Percentiles rank a stretch among this genome's conserved stretches.
These are phyloP conservation scores for Saccharomyces uvarum DNA, from an alignment of 1,139 yeast species.

Conservation along the genomic window DNA sequence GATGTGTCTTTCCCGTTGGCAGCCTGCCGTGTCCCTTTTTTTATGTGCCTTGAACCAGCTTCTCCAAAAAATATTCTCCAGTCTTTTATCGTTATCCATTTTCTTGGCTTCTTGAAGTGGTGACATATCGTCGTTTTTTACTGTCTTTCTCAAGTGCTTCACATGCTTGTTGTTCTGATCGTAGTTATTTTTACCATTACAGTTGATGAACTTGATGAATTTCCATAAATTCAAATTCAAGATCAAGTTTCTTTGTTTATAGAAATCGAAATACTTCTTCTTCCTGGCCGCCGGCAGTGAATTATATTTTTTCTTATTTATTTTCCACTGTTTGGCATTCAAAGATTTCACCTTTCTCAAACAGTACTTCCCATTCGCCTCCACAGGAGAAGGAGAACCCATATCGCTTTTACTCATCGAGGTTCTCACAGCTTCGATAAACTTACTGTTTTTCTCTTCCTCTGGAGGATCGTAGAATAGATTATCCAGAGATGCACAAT, in stretches of 20 bases:
- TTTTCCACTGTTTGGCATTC: not conserved
- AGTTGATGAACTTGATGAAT: constrained; percentile 3
- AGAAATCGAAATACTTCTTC: constrained; percentile 8
- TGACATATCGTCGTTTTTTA: not conserved
- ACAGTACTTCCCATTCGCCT: not conserved
- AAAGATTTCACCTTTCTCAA: not conserved
- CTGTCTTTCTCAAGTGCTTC: not conserved
- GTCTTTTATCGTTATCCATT: constrained; percentile 2
- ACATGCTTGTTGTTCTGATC: constrained; percentile 1
- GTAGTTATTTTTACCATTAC: not conserved
- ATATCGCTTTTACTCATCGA: not conserved
- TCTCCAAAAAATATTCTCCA: constrained; percentile 13
- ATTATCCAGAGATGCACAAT: not conserved
- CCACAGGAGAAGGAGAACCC: not conserved
- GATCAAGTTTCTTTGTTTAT: constrained; percentile 5
- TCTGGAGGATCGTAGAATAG: not conserved
- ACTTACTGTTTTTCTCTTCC: not conserved
- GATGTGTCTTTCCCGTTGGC: not conserved
- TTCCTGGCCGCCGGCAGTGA: not conserved
- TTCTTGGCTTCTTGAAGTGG: not conserved
- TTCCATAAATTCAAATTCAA: constrained; percentile 12
- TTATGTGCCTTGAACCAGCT: constrained; percentile 5
- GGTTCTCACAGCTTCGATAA: not conserved
- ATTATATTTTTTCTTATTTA: not conserved
- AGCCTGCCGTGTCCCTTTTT: not conserved